A percentile compares a stretch with the other conserved stretches of the same genome.
Conservation (phyloP, 2,329 filamentous ascomycete species). For the Metarhizium robertsii region DNA sequence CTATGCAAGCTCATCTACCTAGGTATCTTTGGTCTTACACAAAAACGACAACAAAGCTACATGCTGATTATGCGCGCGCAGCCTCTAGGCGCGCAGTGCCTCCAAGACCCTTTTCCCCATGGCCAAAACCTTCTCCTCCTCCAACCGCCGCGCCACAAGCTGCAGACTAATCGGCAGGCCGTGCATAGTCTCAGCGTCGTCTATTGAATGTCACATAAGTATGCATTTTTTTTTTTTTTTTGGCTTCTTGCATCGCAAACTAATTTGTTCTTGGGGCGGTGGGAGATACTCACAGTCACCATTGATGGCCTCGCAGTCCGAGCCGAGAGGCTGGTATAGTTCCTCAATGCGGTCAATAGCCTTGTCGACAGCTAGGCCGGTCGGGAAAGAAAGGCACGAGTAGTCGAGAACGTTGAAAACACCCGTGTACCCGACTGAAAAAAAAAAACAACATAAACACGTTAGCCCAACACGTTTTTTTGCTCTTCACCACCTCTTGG, state of each 20-base stretch:
- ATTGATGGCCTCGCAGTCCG: slow-evolving; percentile 27
- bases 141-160: slow-evolving; percentile 31
- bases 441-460: neutral
- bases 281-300: slow-evolving; percentile 30
- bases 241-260: no score
- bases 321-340: slow-evolving; percentile 24
- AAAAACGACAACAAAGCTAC: no score
- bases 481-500: no score
- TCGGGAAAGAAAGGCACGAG: slow-evolving; percentile 36
- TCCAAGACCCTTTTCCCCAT: slow-evolving; percentile 20
- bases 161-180: slow-evolving; percentile 34
- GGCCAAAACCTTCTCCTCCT: slow-evolving; percentile 30
- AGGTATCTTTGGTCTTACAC: no score
- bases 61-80: no score
- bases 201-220: slow-evolving; percentile 13
- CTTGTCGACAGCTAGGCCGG: slow-evolving; percentile 30
- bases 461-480: neutral
- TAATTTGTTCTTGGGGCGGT: neutral
- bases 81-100: slow-evolving; percentile 1
- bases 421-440: slow-evolving; percentile 37
- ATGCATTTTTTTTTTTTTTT: no score
- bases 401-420: slow-evolving; percentile 42
- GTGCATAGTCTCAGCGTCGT: slow-evolving; percentile 28
- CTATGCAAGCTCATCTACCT: no score
- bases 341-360: slow-evolving; percentile 23